phyloP scores from a whole-genome alignment of 768 basidiomycete species.

The Boletus barrowsii region DNA sequence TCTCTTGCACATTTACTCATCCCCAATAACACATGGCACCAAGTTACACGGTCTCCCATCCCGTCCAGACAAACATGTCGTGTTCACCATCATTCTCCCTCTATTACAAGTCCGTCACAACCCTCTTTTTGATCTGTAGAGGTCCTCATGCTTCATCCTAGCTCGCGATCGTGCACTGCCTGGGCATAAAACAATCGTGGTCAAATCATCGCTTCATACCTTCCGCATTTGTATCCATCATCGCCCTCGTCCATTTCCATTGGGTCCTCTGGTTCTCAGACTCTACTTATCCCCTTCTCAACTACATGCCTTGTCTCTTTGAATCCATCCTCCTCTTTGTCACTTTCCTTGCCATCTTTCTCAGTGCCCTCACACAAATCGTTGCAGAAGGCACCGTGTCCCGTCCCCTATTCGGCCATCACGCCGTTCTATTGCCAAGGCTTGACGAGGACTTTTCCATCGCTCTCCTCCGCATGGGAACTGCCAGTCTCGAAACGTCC shows the following conservation, averaged over 20 bases:
- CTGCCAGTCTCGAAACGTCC: constrained; percentile 73
- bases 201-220: constrained; percentile 70
- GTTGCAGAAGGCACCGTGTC: constrained; percentile 58
- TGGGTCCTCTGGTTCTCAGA: constrained; percentile 49
- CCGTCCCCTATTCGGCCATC: constrained; percentile 54
- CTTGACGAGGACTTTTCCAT: constrained; percentile 74
- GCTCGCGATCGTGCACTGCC: constrained; percentile 61
- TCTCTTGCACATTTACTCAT: constrained; percentile 69
- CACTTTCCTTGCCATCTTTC: constrained; percentile 54
- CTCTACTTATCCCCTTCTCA: constrained; percentile 62
- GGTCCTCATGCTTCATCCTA: constrained; percentile 23
- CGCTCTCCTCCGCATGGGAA: constrained; percentile 66
- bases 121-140: not conserved
- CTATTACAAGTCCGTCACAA: constrained; percentile 57
- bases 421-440: constrained; percentile 43
- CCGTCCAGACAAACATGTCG: constrained; percentile 68
- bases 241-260: constrained; percentile 68
- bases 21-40: constrained; percentile 52
- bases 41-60: constrained; percentile 47
- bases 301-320: constrained; percentile 70
- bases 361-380: constrained; percentile 66
- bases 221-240: constrained; percentile 56
- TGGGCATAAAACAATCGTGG: constrained; percentile 62
- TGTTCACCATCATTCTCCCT: constrained; percentile 71
- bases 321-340: constrained; percentile 60